A percentile compares a stretch with the other conserved stretches of the same genome.
Evolutionary conservation across 2,329 filamentous ascomycete genomes (phyloP).

Genomic region (Hypoxylon sp.): DNA sequence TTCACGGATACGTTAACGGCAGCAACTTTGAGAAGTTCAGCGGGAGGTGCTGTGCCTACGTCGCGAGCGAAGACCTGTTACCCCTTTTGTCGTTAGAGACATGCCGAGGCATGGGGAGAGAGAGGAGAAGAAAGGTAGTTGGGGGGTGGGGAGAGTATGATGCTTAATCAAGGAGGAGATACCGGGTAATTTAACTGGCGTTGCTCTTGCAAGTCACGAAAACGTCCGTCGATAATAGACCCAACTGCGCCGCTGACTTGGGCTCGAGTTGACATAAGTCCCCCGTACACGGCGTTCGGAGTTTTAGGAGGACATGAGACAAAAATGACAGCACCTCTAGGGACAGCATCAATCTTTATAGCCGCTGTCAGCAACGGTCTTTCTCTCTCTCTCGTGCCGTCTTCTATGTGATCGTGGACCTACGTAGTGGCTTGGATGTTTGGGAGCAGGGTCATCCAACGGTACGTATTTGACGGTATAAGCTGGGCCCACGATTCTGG

Average conservation of each 20-base stretch:
- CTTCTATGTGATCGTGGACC: conserved; percentile 24
- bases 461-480: conserved; percentile 68
- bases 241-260: conserved; percentile 62
- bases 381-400: too few relatives aligned
- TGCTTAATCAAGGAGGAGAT: neutral
- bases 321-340: conserved; percentile 64
- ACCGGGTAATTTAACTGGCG: conserved; percentile 63
- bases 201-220: conserved; percentile 69
- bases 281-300: conserved; percentile 68
- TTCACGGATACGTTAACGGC: conserved; percentile 60
- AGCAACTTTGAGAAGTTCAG: conserved; percentile 60
- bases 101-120: too few relatives aligned
- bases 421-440: conserved; percentile 64
- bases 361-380: conserved; percentile 24
- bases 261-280: conserved; percentile 67
- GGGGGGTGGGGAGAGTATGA: conserved; percentile 9
- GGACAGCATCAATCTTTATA: conserved; percentile 64
- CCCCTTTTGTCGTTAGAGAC: conserved; percentile 1
- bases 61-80: conserved; percentile 60
- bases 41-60: conserved; percentile 61
- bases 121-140: neutral
- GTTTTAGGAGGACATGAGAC: conserved; percentile 63
- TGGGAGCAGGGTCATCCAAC: conserved; percentile 62
- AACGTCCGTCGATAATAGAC: conserved; percentile 66
- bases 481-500: conserved; percentile 68